A percentile compares a stretch with the other conserved stretches of the same genome.
These are phyloP conservation scores for Arabis hirsuta DNA, from an alignment of 345 rosid species.

Conservation along the genomic window DNA sequence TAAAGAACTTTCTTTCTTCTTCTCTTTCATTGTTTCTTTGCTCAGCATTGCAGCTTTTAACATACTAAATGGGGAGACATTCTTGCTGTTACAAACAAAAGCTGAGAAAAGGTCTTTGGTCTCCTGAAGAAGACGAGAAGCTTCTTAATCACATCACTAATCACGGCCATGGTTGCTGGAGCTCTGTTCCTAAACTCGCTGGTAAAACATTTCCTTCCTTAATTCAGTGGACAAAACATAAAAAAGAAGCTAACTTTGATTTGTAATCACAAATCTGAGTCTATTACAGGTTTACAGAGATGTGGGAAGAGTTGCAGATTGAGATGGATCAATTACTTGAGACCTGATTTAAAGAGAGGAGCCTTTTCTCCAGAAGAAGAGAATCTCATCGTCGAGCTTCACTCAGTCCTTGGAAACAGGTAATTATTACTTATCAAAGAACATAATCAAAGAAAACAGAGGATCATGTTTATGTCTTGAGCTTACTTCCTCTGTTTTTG, in stretches of 20 bases:
- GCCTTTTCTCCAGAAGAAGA: constrained; percentile 82
- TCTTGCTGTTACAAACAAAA: constrained; percentile 82
- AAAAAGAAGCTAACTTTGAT: neutral
- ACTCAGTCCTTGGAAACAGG: constrained; percentile 79
- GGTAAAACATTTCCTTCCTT: constrained; percentile 47
- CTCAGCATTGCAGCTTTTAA: constrained; percentile 32
- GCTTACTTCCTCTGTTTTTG: constrained; percentile 20
- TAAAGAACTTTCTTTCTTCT: neutral
- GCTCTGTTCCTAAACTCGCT: constrained; percentile 85
- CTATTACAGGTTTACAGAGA: constrained; percentile 64
- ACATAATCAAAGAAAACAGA: neutral
- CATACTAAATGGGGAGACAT: constrained; percentile 72
- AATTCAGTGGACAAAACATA: neutral
- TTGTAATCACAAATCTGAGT: neutral
- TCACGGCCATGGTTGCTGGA: constrained; percentile 87
- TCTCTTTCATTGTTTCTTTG: constrained; percentile 8
- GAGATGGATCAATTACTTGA: constrained; percentile 84
- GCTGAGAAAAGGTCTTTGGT: constrained; percentile 87
- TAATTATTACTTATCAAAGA: neutral
- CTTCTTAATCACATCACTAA: constrained; percentile 69
- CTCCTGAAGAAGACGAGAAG: constrained; percentile 90
- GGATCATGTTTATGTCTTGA: neutral
- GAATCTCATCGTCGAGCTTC: constrained; percentile 76
- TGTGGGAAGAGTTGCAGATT: constrained; percentile 86
- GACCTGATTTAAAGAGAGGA: constrained; percentile 92